Percentiles rank a stretch among this genome's conserved stretches.
Evolutionary conservation across 495 filamentous ascomycete species (phyloP).

Genomic region (Aspergillus campestris): DNA sequence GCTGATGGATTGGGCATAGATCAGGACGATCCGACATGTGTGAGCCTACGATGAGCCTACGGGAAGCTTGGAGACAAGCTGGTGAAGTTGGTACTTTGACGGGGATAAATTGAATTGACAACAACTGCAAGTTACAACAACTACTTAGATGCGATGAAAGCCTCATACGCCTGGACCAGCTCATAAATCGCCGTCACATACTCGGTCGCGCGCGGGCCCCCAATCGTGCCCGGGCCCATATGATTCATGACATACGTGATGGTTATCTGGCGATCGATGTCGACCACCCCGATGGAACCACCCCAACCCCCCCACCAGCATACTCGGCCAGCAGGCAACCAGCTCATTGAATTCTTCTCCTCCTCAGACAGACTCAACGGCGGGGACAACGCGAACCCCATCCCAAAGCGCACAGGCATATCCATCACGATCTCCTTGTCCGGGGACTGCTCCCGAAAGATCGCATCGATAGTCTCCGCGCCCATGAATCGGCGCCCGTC

Average conservation of each 20-base stretch:
- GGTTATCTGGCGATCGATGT: conserved; percentile 30
- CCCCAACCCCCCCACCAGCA: conserved; percentile 39
- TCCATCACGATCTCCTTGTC: conserved; percentile 26
- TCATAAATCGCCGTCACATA: conserved; percentile 32
- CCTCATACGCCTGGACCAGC: conserved; percentile 8
- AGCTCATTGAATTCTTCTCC: conserved; percentile 1
- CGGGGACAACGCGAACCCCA: conserved; percentile 25
- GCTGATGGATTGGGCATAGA: too few relatives aligned
- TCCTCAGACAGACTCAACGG: conserved; percentile 2
- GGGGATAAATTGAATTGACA: too few relatives aligned
- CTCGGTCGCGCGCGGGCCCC: conserved; percentile 19
- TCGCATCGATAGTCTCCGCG: conserved; percentile 22
- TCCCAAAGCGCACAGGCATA: conserved; percentile 20
- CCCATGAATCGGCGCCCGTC: conserved; percentile 24
- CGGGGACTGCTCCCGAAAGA: conserved; percentile 28
- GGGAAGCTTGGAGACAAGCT: too few relatives aligned
- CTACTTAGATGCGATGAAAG: not conserved
- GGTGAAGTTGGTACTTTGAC: too few relatives aligned
- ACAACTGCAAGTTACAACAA: not conserved
- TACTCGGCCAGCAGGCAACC: conserved; percentile 23
- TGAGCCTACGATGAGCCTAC: too few relatives aligned
- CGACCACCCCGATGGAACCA: conserved; percentile 35
- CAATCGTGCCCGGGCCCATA: conserved; percentile 22
- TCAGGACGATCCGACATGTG: too few relatives aligned
- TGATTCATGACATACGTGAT: conserved; percentile 39